Evolutionary conservation across 1,284 basidiomycete genomes (phyloP).

Genomic region (Neonothopanus nambi): DNA sequence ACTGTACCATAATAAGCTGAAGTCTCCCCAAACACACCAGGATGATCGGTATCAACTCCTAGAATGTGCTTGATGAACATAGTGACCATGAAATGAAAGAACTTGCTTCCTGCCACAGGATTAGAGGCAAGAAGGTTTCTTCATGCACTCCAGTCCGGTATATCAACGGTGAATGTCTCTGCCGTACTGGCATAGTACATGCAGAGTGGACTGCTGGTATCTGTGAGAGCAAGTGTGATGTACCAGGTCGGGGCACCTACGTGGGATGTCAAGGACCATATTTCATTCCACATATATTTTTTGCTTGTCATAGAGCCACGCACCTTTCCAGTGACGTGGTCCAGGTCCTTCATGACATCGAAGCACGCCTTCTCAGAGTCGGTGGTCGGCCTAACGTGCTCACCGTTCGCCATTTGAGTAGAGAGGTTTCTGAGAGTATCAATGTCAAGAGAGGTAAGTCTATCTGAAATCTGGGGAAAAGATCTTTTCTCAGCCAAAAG

Average conservation of each 20-base stretch:
- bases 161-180: constrained; percentile 2
- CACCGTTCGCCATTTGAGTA: constrained; percentile 22
- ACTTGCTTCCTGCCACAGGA: constrained; percentile 25
- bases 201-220: constrained; percentile 25
- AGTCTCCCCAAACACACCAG: constrained; percentile 27
- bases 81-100: constrained; percentile 26
- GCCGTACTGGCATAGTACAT: constrained; percentile 26
- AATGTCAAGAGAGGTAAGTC: constrained; percentile 26
- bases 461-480: constrained; percentile 27
- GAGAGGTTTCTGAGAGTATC: constrained; percentile 24
- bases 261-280: constrained; percentile 34
- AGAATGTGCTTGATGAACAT: too few relatives aligned
- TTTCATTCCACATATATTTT: constrained; percentile 37
- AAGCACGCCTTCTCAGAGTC: constrained; percentile 35
- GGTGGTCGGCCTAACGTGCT: constrained; percentile 26
- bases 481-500: constrained; percentile 25
- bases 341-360: constrained; percentile 33
- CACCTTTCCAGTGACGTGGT: constrained; percentile 32
- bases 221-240: constrained; percentile 28
- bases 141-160: background rate
- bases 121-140: constrained; percentile 22
- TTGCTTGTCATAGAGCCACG: constrained; percentile 32
- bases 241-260: constrained; percentile 28
- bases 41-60: constrained; percentile 21
- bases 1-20: constrained; percentile 36